Base-by-base conservation (phyloP, 164 flowering plant species). In the Vitis labrusca region DNA sequence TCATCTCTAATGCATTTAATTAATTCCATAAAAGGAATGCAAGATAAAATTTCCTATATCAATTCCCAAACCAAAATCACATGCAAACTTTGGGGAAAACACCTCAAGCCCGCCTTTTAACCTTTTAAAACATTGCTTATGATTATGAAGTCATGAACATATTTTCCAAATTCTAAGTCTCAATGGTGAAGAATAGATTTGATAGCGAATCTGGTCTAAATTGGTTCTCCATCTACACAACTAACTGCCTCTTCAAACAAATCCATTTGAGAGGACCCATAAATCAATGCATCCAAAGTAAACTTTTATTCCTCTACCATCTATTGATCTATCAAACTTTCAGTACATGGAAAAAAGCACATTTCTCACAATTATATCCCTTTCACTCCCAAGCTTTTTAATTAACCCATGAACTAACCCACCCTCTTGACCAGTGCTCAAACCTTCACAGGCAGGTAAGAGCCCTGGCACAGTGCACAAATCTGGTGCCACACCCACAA, bases 331-430 rank as follows among this genome's bases (percentile, higher is more conserved):
- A 30, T 64, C 71, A 53, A 74, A 80, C 64, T 75, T 80, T 58
- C 72, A 78, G 57, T 84, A 84, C 81, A 84, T 80, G 17, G 83
- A 70, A 49, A 82, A 63, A 51, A 85, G 80, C 17, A 79, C 84
- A 73, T 84, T 84, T 16, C 70, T 66, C 23, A 80, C 84, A 23
- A 76, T 32, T 52, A 59, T 64, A 78, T 77, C 79, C 2, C 32
- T n/a, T 49, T 67, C 59, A 1, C 74, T 29, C 13, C 85, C 87
- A 14, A 76, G 59, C 76, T 82, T 82, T 37, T 57, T 66, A 16
- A 72, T 73, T 50, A 78, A 63, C 8, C 76, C 78, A 63, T 84
- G 85, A 65, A 76, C 71, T 10, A 49, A 37, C 66, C 30, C n/a
- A 5, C 85, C 85, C 67, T 74, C 80, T 37, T 48, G n/a, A 30